Percentiles rank a stretch among this genome's conserved stretches.
These are phyloP conservation scores for Phylloporus arenicola DNA, from an alignment of 768 basidiomycete species.

Conservation along the genomic window DNA sequence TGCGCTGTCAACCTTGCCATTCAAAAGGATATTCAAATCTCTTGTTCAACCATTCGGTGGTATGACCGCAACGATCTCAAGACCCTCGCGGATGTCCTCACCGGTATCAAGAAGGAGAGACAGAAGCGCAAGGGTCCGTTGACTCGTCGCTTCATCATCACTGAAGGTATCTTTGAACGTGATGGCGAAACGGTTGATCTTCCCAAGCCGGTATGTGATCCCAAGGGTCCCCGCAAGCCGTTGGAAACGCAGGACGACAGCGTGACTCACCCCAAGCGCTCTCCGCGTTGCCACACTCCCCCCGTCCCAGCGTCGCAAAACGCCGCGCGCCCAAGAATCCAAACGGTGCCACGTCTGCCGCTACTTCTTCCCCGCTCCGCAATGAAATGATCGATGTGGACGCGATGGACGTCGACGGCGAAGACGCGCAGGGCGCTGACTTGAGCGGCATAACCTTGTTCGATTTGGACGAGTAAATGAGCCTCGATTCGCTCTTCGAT, in stretches of 20 bases:
- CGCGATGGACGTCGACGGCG: neutral
- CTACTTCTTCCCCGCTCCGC: neutral
- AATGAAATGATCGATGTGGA: neutral
- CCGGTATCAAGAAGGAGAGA: slow-evolving; percentile 85
- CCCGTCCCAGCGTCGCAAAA: neutral
- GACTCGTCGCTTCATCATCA: too few species aligned
- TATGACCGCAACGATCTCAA: slow-evolving; percentile 94
- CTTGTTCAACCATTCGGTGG: slow-evolving; percentile 87
- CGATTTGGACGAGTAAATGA: neutral
- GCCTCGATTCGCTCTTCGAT: slow-evolving; percentile 6
- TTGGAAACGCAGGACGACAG: too few species aligned
- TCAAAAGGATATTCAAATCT: slow-evolving; percentile 93
- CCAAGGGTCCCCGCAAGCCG: too few species aligned
- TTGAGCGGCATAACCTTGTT: too few species aligned
- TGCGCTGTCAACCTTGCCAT: too few species aligned
- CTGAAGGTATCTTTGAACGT: too few species aligned
- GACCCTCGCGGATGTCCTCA: slow-evolving; percentile 83
- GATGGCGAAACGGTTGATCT: too few species aligned
- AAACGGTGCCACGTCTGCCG: neutral
- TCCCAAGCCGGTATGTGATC: too few species aligned
- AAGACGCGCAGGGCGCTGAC: too few species aligned
- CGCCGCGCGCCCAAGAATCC: neutral
- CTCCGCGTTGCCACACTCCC: neutral
- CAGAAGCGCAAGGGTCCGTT: too few species aligned
- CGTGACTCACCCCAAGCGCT: neutral